These are phyloP conservation scores for Solanum dulcamara DNA, from an alignment of 257 asterid genomes.

Conservation along the genomic window DNA sequence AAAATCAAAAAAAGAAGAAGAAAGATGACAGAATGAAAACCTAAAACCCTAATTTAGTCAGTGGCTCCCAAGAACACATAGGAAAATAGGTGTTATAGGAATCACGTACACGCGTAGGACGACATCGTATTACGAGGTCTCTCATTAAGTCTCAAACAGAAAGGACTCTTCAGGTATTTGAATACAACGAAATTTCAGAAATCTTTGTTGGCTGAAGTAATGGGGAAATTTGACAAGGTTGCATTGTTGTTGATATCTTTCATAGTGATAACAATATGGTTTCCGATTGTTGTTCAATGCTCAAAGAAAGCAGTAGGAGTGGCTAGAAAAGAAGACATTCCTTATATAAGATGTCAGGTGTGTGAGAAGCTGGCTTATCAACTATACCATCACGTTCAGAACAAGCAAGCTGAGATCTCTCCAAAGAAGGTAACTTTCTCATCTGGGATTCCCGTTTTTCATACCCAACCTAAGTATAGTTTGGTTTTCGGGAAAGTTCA, in stretches of 20 bases:
- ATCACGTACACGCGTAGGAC: constrained; percentile 14
- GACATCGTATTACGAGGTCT: not conserved
- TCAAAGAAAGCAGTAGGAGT: constrained; percentile 61
- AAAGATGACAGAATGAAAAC: not conserved
- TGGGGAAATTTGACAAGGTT: constrained; percentile 28
- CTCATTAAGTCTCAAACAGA: not conserved
- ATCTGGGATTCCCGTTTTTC: not conserved
- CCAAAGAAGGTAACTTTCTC: constrained; percentile 51
- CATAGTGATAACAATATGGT: constrained; percentile 16
- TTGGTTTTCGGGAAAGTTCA: not conserved
- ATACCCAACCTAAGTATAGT: not conserved
- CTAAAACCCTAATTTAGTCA: not conserved
- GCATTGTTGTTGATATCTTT: not conserved
- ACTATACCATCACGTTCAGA: constrained; percentile 54
- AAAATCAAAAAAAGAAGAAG: not conserved
- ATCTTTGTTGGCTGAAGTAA: not conserved
- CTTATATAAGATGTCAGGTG: constrained; percentile 74
- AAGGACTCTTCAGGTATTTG: not conserved
- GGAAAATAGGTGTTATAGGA: not conserved
- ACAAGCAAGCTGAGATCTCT: constrained; percentile 56
- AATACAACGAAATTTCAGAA: not conserved
- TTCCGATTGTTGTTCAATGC: constrained; percentile 36
- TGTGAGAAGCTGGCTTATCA: constrained; percentile 65
- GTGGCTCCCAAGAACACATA: not conserved
- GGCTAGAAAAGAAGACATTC: constrained; percentile 86